Evolutionary conservation across 495 filamentous ascomycete genomes (phyloP).

Genomic region (Xylaria acuta): DNA sequence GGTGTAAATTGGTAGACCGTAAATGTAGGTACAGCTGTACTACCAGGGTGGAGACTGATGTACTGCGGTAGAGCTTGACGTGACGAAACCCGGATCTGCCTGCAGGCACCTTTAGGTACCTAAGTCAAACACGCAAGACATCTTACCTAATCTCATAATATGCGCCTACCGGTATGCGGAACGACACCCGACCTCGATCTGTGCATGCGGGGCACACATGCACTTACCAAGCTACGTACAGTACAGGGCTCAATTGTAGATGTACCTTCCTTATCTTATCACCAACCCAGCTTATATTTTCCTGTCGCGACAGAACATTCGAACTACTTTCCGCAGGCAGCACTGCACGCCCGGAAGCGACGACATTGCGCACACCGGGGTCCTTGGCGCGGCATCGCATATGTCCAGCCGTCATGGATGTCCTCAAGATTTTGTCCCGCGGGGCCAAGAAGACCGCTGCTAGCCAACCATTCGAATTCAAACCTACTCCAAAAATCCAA

Average conservation of each 20-base stretch:
- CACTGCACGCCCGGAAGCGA: neutral
- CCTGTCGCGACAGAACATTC: neutral
- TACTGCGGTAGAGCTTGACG: constrained; percentile 10
- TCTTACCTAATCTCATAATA: neutral
- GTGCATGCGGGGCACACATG: constrained; percentile 1
- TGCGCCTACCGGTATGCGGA: neutral
- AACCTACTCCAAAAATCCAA: constrained; percentile 41
- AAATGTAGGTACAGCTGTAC: constrained; percentile 11
- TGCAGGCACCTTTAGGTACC: constrained; percentile 19
- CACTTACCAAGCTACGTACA: neutral
- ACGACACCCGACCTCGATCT: neutral
- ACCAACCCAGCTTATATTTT: constrained; percentile 2
- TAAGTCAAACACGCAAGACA: neutral
- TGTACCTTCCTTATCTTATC: constrained; percentile 20
- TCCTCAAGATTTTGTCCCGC: constrained; percentile 70
- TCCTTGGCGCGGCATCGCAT: neutral
- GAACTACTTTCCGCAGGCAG: neutral
- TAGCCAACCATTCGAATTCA: constrained; percentile 33
- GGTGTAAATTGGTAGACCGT: neutral
- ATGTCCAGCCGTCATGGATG: constrained; percentile 58
- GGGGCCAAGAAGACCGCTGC: constrained; percentile 58
- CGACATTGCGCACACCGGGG: neutral
- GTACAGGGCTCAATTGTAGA: neutral
- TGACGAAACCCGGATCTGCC: constrained; percentile 31
- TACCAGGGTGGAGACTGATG: neutral